Percentiles rank a stretch among this genome's conserved stretches.
Evolutionary conservation across 2,329 filamentous ascomycete species (phyloP).

Genomic region (Corynespora cassiicola): DNA sequence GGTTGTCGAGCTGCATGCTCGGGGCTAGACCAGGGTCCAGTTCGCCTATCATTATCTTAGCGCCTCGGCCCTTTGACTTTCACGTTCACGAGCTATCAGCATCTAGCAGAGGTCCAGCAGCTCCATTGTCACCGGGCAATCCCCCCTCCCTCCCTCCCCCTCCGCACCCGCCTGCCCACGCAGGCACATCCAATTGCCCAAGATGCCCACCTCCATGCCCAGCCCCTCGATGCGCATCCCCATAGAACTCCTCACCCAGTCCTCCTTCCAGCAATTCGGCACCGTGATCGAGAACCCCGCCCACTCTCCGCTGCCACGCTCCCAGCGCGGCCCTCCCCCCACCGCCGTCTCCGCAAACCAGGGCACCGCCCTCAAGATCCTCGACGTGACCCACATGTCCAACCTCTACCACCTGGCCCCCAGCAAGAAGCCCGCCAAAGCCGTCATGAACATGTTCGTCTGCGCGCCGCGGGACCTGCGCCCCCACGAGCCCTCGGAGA

Average conservation of each 20-base stretch:
- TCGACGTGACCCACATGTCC: slow-evolving; percentile 74
- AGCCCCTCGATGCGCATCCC: slow-evolving; percentile 55
- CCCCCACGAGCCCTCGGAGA: slow-evolving; percentile 41
- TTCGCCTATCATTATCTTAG: too few relatives aligned
- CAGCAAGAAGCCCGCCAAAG: slow-evolving; percentile 61
- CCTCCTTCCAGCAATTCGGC: slow-evolving; percentile 79
- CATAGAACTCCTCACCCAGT: slow-evolving; percentile 70
- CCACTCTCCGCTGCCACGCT: slow-evolving; percentile 58
- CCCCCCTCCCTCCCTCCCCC: too few relatives aligned
- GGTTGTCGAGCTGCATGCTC: too few relatives aligned
- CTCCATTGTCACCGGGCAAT: too few relatives aligned
- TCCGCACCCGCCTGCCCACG: too few relatives aligned
- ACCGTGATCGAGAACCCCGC: slow-evolving; percentile 79
- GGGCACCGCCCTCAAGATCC: slow-evolving; percentile 85
- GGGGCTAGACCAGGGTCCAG: too few relatives aligned
- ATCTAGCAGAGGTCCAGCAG: too few relatives aligned
- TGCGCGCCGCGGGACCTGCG: slow-evolving; percentile 72
- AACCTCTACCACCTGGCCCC: slow-evolving; percentile 74
- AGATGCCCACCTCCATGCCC: slow-evolving; percentile 48
- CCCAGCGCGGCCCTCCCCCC: slow-evolving; percentile 52
- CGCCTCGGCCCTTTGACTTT: too few relatives aligned
- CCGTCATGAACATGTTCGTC: slow-evolving; percentile 87
- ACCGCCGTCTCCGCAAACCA: slow-evolving; percentile 75
- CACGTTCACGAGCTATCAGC: too few relatives aligned
- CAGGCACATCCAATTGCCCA: too few relatives aligned